Percentiles rank a stretch among this genome's conserved stretches.
phyloP scores from a whole-genome alignment of 805 yeast genomes.

The Teunomyces atbi region DNA sequence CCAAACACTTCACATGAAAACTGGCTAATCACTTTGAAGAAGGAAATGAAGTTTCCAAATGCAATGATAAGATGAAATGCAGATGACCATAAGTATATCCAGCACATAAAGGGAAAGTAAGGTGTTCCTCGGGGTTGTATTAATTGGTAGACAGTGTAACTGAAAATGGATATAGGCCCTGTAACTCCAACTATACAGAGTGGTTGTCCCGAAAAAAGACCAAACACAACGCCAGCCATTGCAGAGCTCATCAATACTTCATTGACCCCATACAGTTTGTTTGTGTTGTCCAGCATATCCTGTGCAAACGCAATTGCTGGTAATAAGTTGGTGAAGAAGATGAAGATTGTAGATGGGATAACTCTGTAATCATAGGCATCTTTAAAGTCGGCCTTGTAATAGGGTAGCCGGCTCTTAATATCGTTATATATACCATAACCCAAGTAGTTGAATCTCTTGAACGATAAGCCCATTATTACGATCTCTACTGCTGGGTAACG shows the following conservation, averaged over 20 bases:
- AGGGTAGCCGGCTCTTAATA: constrained; percentile 54
- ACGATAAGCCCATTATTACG: constrained; percentile 6
- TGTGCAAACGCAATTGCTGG: constrained; percentile 97
- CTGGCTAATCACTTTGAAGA: constrained; percentile 67
- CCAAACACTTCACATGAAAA: constrained; percentile 95
- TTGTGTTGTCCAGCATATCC: constrained; percentile 92
- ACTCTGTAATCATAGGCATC: constrained; percentile 88
- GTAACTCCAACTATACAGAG: constrained; percentile 95
- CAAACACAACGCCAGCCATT: constrained; percentile 85
- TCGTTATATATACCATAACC: constrained; percentile 58
- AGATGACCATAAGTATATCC: constrained; percentile 93
- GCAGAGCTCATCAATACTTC: constrained; percentile 85
- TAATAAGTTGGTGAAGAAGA: constrained; percentile 84
- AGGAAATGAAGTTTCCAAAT: constrained; percentile 61
- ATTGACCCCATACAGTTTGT: constrained; percentile 85
- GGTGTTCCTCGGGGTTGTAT: constrained; percentile 52
- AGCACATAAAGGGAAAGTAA: constrained; percentile 90
- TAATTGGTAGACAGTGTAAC: constrained; percentile 81
- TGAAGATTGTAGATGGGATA: constrained; percentile 76
- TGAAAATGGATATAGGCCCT: constrained; percentile 91
- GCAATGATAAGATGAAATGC: constrained; percentile 75
- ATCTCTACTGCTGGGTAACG: not conserved
- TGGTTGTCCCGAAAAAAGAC: constrained; percentile 85
- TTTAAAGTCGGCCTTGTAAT: constrained; percentile 71
- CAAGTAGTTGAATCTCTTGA: constrained; percentile 12